phyloP scores from a whole-genome alignment of 371 early-diverging fungal genomes.

The Gilbertella persicaria region DNA sequence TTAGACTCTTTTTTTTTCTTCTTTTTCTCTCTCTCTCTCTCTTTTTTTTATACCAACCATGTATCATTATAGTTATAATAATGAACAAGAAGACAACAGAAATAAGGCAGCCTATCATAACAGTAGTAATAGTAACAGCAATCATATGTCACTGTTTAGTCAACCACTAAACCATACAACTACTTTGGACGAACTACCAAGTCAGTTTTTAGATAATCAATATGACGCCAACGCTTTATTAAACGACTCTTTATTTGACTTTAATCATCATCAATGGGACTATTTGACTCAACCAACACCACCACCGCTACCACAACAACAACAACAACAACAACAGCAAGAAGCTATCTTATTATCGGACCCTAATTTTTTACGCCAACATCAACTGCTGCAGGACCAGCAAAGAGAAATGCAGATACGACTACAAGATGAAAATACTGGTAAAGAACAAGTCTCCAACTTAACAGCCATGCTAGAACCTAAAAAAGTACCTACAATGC shows the following conservation, averaged over 20 bases:
- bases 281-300: background rate
- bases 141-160: constrained; percentile 4
- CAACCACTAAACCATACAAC: background rate
- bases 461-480: constrained; percentile 28
- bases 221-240: background rate
- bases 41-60: too few relatives aligned
- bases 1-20: background rate
- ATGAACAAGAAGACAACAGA: too few relatives aligned
- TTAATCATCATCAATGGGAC: too few relatives aligned
- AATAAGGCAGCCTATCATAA: too few relatives aligned
- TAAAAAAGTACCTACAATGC: constrained; percentile 6
- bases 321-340: constrained; percentile 1
- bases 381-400: constrained; percentile 26
- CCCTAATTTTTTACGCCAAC: constrained; percentile 30
- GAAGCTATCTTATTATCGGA: constrained; percentile 32
- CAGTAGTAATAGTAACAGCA: too few relatives aligned
- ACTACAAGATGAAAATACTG: constrained; percentile 6
- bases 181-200: background rate
- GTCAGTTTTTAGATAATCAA: constrained; percentile 2
- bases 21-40: too few relatives aligned
- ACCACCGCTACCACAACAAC: too few relatives aligned
- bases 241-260: constrained; percentile 1
- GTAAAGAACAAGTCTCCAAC: constrained; percentile 10
- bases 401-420: constrained; percentile 6
- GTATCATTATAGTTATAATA: constrained; percentile 1